Evolutionary conservation across 1,284 basidiomycete genomes (phyloP), one percentile per base, ranked within the genome.

Genomic region (Sporisorium reilianum): DNA sequence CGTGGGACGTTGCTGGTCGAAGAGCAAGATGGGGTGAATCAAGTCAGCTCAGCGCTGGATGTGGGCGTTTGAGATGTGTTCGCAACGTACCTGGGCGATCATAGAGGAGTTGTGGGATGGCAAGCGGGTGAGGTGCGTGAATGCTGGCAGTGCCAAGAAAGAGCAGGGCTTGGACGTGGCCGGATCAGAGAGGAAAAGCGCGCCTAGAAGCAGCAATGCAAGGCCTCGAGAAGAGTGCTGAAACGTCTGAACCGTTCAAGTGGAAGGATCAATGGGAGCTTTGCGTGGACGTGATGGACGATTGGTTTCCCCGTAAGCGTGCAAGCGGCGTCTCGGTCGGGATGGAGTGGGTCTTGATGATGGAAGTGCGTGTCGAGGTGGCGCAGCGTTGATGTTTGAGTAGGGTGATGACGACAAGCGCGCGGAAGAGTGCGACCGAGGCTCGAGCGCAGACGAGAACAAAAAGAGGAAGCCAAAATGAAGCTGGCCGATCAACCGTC

Each of bases 1-100:
- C 40, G 66, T 54, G 2, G 71, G 66, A 41, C 71, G 66, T 52
- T 68, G 66, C 71, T 69, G 28, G 30, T 12, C 18, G 45, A n/a
- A 25, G 14, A 5, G 46, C 6, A 48, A 28, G 26, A 28, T 5
- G 26, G 28, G 28, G 26, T 46, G 4, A 18, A 11, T 48, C 28
- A 11, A 20, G n/a, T 12, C 11, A n/a, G 54, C 42, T 44, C 22
- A 10, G 30, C 3, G 22, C 30, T 32, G 30, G 12, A 32, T 25
- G 20, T 14, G 30, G 32, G 18, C 18, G 40, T 28, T 28, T 10
- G 20, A 25, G 12, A 8, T 25, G 16, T 22, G 30, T 9, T 18
- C 42, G 48, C 20, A 32, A 53, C 61, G 44, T 51, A 56, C 54
- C 55, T 68, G 68, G 12, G 68, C 68, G 34, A 70, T 49, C 68